Percentiles rank a stretch among this genome's conserved stretches.
These are phyloP conservation scores for Sorghum bicolor DNA, from an alignment of 176 grass and related monocot species.

Conservation along the genomic window Sorghum_bicolor_NCBIv3 NC_012873.2:64404501-64405000, in stretches of 20 bases:
- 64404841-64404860: too few species aligned
- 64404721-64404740: not conserved
- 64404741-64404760: not conserved
- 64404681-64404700: not conserved
- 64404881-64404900: too few species aligned
- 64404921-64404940: too few species aligned
- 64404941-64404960: too few species aligned
- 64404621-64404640: conserved; percentile 47
- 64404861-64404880: too few species aligned
- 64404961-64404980: too few species aligned
- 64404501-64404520: conserved; percentile 72
- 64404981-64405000: too few species aligned
- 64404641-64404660: conserved; percentile 5
- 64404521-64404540: conserved; percentile 48
- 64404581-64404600: conserved; percentile 26
- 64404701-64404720: not conserved
- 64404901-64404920: too few species aligned
- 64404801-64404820: too few species aligned
- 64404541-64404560: not conserved
- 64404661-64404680: not conserved
- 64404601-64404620: conserved; percentile 11
- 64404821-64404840: too few species aligned
- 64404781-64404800: too few species aligned
- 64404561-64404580: conserved; percentile 41
- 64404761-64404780: not conserved